These are phyloP conservation scores for Saccharomyces mikatae DNA, from an alignment of 805 yeast genomes.

Conservation along the genomic window DNA sequence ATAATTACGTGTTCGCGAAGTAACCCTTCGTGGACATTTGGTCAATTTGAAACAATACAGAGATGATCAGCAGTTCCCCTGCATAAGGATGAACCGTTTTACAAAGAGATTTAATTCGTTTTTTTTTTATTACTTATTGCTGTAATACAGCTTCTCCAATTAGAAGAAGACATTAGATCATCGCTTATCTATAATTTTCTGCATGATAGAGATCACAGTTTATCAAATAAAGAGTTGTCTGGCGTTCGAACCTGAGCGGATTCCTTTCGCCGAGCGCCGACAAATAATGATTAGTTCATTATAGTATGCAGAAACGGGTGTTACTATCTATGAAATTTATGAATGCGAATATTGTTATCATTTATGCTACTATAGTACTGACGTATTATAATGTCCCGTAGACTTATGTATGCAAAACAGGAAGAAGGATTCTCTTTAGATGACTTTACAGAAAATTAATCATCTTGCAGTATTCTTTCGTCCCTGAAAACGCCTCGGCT, in stretches of 20 bases:
- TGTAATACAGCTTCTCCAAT: too few species aligned
- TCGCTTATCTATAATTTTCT: neutral
- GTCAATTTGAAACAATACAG: slow-evolving; percentile 99
- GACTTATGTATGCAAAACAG: neutral
- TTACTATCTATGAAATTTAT: neutral
- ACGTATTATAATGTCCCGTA: neutral
- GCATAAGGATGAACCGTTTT: slow-evolving; percentile 99
- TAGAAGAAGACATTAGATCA: too few species aligned
- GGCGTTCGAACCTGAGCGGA: neutral
- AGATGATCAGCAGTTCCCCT: slow-evolving; percentile 99
- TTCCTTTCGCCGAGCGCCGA: neutral
- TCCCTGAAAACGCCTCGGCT: slow-evolving; percentile 13
- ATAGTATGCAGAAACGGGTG: neutral
- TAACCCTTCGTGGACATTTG: slow-evolving; percentile 66
- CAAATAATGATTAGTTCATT: too few species aligned
- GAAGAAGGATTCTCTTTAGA: neutral
- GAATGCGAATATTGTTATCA: neutral
- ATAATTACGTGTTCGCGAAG: slow-evolving; percentile 11
- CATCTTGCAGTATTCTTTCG: slow-evolving; percentile 17
- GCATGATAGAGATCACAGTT: neutral
- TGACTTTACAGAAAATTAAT: slow-evolving; percentile 9
- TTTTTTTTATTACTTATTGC: slow-evolving; percentile 39
- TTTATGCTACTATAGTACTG: neutral
- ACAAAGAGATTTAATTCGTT: slow-evolving; percentile 97
- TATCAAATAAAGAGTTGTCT: neutral